These are phyloP conservation scores for Zygosaccharomyces lentus DNA, from an alignment of 805 yeast species.

Conservation along the genomic window DNA sequence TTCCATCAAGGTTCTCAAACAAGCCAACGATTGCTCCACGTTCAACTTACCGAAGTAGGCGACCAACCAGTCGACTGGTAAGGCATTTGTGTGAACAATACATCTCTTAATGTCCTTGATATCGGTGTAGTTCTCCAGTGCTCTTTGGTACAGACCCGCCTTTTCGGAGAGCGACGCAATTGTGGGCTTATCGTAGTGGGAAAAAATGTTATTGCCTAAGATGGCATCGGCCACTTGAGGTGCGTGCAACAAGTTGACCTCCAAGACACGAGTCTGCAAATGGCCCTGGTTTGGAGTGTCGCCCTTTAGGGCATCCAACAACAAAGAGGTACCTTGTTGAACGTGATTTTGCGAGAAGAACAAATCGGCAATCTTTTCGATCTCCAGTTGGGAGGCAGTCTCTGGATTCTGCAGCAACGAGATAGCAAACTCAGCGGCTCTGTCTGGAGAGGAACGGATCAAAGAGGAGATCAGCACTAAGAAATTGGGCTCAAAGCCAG, in stretches of 20 bases:
- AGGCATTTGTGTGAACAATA: constrained; percentile 74
- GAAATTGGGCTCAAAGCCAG: constrained; percentile 83
- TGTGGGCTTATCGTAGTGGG: constrained; percentile 90
- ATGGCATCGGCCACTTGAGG: constrained; percentile 99
- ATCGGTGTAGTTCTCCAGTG: constrained; percentile 92
- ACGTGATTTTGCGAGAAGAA: constrained; percentile 90
- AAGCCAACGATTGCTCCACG: constrained; percentile 86
- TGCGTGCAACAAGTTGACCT: constrained; percentile 88
- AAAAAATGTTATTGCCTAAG: constrained; percentile 90
- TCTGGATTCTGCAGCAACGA: constrained; percentile 67
- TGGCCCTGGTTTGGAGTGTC: constrained; percentile 95
- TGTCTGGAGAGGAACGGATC: constrained; percentile 91
- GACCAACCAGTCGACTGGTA: constrained; percentile 93
- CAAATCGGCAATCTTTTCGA: constrained; percentile 86
- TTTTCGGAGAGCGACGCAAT: constrained; percentile 91
- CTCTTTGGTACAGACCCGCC: constrained; percentile 94
- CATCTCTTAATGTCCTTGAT: constrained; percentile 94
- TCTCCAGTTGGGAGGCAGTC: constrained; percentile 56
- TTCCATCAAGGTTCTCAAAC: constrained; percentile 81
- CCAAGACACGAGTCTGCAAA: constrained; percentile 89
- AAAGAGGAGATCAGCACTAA: constrained; percentile 85
- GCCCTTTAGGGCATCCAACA: constrained; percentile 89
- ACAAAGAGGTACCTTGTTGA: constrained; percentile 97
- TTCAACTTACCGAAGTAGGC: constrained; percentile 88
- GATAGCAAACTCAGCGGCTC: constrained; percentile 95